Percentiles rank a stretch among this genome's conserved stretches.
These are phyloP conservation scores for Thalassiosira pacifica DNA, from an alignment of 352 stramenopile species.

Conservation along the genomic window DNA sequence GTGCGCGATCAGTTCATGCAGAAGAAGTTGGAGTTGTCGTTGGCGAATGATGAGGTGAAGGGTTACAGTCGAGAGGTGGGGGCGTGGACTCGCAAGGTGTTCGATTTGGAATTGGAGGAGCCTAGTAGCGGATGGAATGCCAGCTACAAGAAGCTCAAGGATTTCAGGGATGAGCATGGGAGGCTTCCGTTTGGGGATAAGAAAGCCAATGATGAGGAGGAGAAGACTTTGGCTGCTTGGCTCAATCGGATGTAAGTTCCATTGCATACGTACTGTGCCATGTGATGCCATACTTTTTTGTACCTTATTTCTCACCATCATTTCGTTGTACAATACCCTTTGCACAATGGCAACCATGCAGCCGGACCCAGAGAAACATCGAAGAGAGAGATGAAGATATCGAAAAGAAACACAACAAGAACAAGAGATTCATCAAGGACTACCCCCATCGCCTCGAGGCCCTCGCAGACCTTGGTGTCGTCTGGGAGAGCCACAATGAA, in stretches of 20 bases:
- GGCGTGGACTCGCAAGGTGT: constrained; percentile 57
- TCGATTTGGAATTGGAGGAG: constrained; percentile 64
- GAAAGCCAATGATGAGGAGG: constrained; percentile 43
- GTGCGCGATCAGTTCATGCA: constrained; percentile 35
- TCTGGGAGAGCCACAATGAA: constrained; percentile 26
- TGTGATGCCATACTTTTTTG: too few relatives aligned
- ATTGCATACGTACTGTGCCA: too few relatives aligned
- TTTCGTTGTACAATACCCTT: neutral
- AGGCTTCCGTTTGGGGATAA: constrained; percentile 23
- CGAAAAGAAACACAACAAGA: constrained; percentile 36
- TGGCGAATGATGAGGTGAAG: constrained; percentile 48
- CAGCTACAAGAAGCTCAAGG: constrained; percentile 41
- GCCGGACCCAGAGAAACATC: constrained; percentile 12
- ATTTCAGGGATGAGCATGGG: constrained; percentile 35
- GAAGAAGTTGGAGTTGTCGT: constrained; percentile 53
- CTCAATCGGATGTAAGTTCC: constrained; percentile 41
- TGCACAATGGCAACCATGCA: too few relatives aligned
- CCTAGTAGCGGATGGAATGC: constrained; percentile 54
- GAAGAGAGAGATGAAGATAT: constrained; percentile 23
- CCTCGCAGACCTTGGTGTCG: constrained; percentile 36
- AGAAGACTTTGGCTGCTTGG: constrained; percentile 45
- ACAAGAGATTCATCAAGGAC: constrained; percentile 37
- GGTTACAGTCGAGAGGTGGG: constrained; percentile 15
- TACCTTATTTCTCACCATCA: constrained; percentile 2
- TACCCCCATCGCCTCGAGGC: constrained; percentile 57